phyloP scores from a whole-genome alignment of 202 grass and related monocot species.

The Bolboschoenoplectus hybrid region DNA sequence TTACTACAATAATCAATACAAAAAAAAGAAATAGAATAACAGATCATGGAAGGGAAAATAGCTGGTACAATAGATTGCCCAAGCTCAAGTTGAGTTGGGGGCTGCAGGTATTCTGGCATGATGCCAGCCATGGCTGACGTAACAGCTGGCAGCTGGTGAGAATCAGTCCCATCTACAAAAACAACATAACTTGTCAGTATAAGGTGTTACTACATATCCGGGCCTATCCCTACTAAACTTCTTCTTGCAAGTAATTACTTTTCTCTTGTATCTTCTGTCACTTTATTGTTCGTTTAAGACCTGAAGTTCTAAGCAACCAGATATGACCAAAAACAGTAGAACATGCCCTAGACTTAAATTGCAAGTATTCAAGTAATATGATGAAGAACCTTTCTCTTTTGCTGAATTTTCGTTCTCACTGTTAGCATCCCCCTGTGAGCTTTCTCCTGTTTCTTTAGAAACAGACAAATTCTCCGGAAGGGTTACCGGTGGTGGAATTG shows the following conservation, averaged over 20 bases:
- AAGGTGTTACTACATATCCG: not conserved
- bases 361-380: not conserved
- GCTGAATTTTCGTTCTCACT: slow-evolving; percentile 28
- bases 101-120: slow-evolving; percentile 68
- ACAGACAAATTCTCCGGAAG: slow-evolving; percentile 29
- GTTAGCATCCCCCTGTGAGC: slow-evolving; percentile 32
- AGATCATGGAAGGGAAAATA: slow-evolving; percentile 35
- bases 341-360: not conserved
- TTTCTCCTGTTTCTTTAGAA: slow-evolving; percentile 34
- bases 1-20: slow-evolving; percentile 36
- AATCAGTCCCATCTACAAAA: slow-evolving; percentile 55
- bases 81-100: slow-evolving; percentile 84
- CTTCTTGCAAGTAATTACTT: not conserved
- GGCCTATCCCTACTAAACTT: not conserved
- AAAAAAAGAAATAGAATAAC: slow-evolving; percentile 21
- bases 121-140: slow-evolving; percentile 58
- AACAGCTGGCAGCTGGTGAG: slow-evolving; percentile 46
- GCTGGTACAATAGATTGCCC: slow-evolving; percentile 70
- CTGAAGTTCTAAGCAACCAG: not conserved
- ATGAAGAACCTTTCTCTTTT: slow-evolving; percentile 32
- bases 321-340: not conserved
- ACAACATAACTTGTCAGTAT: not conserved
- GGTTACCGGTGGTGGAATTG: slow-evolving; percentile 15
- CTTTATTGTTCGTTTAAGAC: not conserved
- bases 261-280: slow-evolving; percentile 8